phyloP scores from a whole-genome alignment of 306 rosid genomes.

The Leucaena leucocephala region DNA sequence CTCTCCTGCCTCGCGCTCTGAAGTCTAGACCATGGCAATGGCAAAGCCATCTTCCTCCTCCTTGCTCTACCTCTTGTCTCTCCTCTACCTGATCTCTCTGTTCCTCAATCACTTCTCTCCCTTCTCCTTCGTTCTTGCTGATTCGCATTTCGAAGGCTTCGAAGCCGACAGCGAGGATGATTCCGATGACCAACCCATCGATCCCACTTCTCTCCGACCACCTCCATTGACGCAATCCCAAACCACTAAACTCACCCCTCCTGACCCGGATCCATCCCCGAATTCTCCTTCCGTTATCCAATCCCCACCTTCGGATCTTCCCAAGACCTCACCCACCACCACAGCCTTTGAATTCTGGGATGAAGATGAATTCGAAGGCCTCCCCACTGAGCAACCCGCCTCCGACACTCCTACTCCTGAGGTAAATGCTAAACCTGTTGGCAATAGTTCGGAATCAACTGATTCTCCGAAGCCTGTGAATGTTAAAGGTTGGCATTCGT shows the following conservation, averaged over 20 bases:
- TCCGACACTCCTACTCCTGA: constrained; percentile 29
- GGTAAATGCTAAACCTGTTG: constrained; percentile 38
- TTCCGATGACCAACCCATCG: constrained; percentile 54
- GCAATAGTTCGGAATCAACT: constrained; percentile 35
- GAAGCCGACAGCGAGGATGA: constrained; percentile 70
- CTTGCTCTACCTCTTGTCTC: not conserved
- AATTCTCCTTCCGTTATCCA: constrained; percentile 25
- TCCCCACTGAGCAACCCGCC: constrained; percentile 50
- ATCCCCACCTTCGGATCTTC: constrained; percentile 47
- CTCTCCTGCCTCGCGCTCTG: not conserved
- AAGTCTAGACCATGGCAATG: constrained; percentile 20
- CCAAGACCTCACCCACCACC: constrained; percentile 54
- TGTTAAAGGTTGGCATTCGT: constrained; percentile 40
- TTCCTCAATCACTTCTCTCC: constrained; percentile 38
- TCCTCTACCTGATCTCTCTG: constrained; percentile 32
- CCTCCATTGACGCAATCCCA: constrained; percentile 58
- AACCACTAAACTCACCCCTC: constrained; percentile 29
- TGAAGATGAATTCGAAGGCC: constrained; percentile 94
- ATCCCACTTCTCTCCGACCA: constrained; percentile 58
- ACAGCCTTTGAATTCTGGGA: constrained; percentile 83
- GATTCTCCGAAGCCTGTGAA: constrained; percentile 13
- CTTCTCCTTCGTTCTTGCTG: constrained; percentile 40
- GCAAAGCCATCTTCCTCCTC: constrained; percentile 30
- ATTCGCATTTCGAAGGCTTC: constrained; percentile 90
- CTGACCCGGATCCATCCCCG: constrained; percentile 29